Percentiles rank a stretch among this genome's conserved stretches.
phyloP scores from a whole-genome alignment of 2,329 filamentous ascomycete species.

The Ophiocordyceps camponoti-saundersi region DNA sequence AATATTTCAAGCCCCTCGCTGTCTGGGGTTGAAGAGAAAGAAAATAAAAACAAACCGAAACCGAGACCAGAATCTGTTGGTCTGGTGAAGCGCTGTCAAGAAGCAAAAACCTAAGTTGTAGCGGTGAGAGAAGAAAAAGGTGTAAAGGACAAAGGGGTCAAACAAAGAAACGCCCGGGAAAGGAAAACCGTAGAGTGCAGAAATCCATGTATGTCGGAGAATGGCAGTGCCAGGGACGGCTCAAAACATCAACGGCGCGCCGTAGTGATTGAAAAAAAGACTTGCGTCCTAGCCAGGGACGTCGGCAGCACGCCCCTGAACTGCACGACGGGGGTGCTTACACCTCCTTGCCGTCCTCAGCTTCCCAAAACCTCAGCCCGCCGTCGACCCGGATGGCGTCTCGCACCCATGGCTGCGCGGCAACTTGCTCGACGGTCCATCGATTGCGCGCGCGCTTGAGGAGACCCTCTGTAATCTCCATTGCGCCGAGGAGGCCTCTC shows the following conservation, averaged over 20 bases:
- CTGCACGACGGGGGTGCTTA: conserved; percentile 3
- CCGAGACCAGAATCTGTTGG: neutral
- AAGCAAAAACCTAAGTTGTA: neutral
- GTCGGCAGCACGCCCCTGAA: too few relatives aligned
- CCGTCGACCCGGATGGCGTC: conserved; percentile 53
- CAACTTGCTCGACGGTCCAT: conserved; percentile 59
- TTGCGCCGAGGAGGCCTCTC: conserved; percentile 54
- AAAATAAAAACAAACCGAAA: neutral
- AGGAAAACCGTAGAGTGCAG: neutral
- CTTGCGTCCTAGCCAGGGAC: neutral
- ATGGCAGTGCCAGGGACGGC: neutral
- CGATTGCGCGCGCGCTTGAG: conserved; percentile 68
- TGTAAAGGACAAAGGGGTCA: neutral
- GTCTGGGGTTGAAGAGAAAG: neutral
- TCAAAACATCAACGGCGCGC: too few relatives aligned
- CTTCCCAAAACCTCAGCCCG: conserved; percentile 41
- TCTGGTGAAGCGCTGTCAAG: neutral
- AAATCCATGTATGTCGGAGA: neutral
- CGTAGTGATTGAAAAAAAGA: neutral
- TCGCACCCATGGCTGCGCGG: conserved; percentile 57
- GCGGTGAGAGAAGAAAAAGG: neutral
- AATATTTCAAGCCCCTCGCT: neutral
- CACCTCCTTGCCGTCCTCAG: conserved; percentile 38
- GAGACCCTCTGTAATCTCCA: conserved; percentile 66
- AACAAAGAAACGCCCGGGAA: neutral